Base-by-base conservation (phyloP, 495 filamentous ascomycete species). In the Cercophora newfieldiana region DNA sequence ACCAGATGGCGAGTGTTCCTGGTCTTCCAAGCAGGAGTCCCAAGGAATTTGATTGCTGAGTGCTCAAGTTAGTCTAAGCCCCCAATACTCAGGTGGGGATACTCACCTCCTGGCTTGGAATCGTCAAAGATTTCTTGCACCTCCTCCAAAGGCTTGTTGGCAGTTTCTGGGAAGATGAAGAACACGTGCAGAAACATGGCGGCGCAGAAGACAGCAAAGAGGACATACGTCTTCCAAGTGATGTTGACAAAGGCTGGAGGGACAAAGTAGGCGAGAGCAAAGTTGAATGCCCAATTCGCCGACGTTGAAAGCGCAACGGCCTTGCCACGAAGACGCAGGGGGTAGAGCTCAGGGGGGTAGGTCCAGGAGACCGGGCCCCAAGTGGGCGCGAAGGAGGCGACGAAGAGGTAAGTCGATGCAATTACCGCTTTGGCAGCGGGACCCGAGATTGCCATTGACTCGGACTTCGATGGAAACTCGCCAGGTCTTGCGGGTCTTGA, bases 101-200 rank as follows among this genome's bases (percentile, higher is more conserved):
- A 69, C 68, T 66, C 63, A 74, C 72, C 60, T 37, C 71, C 72
- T 8, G 68, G 65, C 66, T 66, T 63, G 25, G 58, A 58, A 59
- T 82, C 71, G 54, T 88, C 88, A 73, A 94, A 94, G 69, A 92
- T 88, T 44, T 75, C 79, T 54, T 89, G 88, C 19, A 91, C 81
- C 69, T 94, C 90, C 66, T 93, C 91, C 2, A 94, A 83, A 14
- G 90, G 89, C 82, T 92, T 92, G 59, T 90, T 90, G n/a, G 85
- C 83, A 0, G 91, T 94, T 76, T 95, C 91, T 0, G 91, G 91
- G 82, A 94, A 92, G 68, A 90, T 77, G 78, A 94, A 91, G 79
- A 86, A 91, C n/a, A 87, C 84, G 71, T 94, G 91, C 21, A 91
- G 71, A 56, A 85, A 84, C 87, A 91, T 91, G 63, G 80, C 78